Evolutionary conservation across 176 grass and related monocot genomes (phyloP), one percentile per base, ranked within the genome.

Genomic region (Cymbopogon citratus): DNA sequence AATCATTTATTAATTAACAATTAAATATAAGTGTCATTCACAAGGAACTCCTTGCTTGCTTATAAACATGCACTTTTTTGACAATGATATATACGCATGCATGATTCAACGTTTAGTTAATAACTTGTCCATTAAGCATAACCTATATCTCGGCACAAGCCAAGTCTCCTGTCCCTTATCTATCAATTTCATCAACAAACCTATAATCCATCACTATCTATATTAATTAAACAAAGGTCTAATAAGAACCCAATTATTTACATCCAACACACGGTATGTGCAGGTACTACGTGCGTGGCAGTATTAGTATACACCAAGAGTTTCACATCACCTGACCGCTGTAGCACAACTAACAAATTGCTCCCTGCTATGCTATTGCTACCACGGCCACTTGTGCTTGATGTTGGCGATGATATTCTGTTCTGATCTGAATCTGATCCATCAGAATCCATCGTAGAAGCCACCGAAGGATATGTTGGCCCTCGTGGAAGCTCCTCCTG

Each of bases 391-490:
- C 19, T 57, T 23, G 52, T 23, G 52, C 52, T n/a, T 57, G 52
- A 57, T 23, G 49, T 2, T 54, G 52, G n/a, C 9, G 5, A 21
- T 19, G 18, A 21, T 19, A 21, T 36, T 36, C 34, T 36, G 5
- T 36, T 48, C 45, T 48, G 18, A 9, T 57, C 52, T 23, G 52
- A 57, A 3, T 56, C 52, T 13, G 12, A n/a, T 57, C 12, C 72
- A 74, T 95, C 89, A 95, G 9, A 91, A 49, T 6, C 88, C 90
- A 6, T 94, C 79, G 29, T 91, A 95, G 88, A 86, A 92, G 39
- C 95, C 95, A 75, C 88, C 90, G 39, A 93, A 98, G 13, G 92
- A 89, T 61, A 98, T 91, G 79, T 86, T 87, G 26, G 95, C 88
- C 84, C 84, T 93, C 5, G 84, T 62, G 62, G 91, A 91, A 4